A percentile compares a stretch with the other conserved stretches of the same genome.
These are phyloP conservation scores for Salix exigua DNA, from an alignment of 345 rosid species.

Conservation along the genomic window DNA sequence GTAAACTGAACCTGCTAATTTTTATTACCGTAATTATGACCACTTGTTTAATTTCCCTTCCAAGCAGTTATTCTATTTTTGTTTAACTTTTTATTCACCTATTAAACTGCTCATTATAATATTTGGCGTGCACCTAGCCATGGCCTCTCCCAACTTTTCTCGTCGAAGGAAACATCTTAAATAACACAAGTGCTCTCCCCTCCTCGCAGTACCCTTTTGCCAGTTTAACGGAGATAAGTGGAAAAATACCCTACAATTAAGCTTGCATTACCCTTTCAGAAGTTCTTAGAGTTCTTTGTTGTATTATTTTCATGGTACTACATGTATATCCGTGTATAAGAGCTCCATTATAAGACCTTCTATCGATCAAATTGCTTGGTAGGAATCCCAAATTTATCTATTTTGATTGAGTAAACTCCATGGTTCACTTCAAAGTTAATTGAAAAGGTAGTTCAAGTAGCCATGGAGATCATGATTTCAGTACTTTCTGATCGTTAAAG, in stretches of 20 bases:
- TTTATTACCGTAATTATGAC: too few species aligned
- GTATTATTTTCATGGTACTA: constrained; percentile 8
- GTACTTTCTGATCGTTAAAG: too few species aligned
- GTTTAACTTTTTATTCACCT: too few species aligned
- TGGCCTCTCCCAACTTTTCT: neutral
- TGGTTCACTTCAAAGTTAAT: too few species aligned
- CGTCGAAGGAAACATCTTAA: constrained; percentile 5
- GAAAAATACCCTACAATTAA: constrained; percentile 13
- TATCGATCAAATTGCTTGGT: constrained; percentile 7
- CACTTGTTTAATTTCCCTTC: neutral
- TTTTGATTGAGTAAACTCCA: neutral
- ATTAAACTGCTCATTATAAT: neutral
- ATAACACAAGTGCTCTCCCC: neutral
- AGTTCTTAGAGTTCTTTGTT: constrained; percentile 13
- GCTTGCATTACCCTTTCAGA: constrained; percentile 32
- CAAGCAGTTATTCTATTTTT: too few species aligned
- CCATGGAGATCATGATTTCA: too few species aligned
- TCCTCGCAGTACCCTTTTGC: neutral
- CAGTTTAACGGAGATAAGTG: constrained; percentile 13
- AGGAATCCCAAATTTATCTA: neutral
- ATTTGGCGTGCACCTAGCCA: neutral
- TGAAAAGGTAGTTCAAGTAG: too few species aligned
- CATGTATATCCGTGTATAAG: neutral
- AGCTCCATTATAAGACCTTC: constrained; percentile 7
- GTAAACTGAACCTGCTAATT: neutral